phyloP scores from a whole-genome alignment of 345 rosid genomes.

The Eucalyptus marginata region DNA sequence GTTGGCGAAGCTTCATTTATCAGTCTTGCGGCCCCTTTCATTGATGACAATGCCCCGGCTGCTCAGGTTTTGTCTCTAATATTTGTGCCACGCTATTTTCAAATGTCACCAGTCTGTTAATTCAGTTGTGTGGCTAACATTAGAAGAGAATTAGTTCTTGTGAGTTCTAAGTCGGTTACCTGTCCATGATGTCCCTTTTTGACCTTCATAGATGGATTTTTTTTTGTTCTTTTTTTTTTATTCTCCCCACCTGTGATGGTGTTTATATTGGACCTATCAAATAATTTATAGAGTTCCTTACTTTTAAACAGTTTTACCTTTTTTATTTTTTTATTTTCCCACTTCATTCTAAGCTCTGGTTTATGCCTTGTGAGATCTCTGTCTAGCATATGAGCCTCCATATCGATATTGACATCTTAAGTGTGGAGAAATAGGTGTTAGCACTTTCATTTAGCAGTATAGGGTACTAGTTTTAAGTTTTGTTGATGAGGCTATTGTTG shows the following conservation, averaged over 20 bases:
- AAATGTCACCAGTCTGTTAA: background rate
- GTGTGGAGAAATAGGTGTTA: background rate
- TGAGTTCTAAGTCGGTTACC: background rate
- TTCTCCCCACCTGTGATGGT: background rate
- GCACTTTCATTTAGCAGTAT: background rate
- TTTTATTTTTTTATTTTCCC: background rate
- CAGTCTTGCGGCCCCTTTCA: slow-evolving; percentile 96
- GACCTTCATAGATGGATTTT: background rate
- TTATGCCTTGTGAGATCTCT: background rate
- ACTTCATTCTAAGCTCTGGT: background rate
- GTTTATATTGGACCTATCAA: background rate
- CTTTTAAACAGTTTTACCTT: background rate
- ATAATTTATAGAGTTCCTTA: background rate
- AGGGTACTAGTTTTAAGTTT: background rate
- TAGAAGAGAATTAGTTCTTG: background rate
- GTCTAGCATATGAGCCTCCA: background rate
- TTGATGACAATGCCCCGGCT: slow-evolving; percentile 88
- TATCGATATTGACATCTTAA: background rate
- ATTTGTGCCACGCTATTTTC: background rate
- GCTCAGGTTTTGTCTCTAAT: slow-evolving; percentile 37
- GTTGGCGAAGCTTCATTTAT: slow-evolving; percentile 98
- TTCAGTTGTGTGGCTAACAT: background rate
- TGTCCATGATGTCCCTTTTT: background rate
- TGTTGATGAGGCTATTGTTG: background rate
- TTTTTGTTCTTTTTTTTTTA: background rate